phyloP scores from a whole-genome alignment of 441 rosid species.

The Rhodomyrtus psidioides region DNA sequence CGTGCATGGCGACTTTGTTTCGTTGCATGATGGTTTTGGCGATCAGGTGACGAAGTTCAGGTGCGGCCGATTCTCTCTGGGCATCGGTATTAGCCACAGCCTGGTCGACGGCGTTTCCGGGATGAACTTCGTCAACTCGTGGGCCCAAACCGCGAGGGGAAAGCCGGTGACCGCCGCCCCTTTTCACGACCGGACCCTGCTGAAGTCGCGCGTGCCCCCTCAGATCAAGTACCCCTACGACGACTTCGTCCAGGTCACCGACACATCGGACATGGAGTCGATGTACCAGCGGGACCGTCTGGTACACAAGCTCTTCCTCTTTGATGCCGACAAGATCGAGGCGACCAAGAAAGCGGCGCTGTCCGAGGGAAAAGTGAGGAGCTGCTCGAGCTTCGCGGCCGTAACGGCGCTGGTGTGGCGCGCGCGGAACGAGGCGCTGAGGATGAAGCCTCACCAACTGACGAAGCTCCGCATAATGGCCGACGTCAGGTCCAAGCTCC shows the following conservation, averaged over 20 bases:
- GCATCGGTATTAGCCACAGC: slow-evolving; percentile 15
- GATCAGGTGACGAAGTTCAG: slow-evolving; percentile 28
- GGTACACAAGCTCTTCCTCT: slow-evolving; percentile 7
- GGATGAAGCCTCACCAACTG: slow-evolving; percentile 14
- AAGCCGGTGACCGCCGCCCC: slow-evolving; percentile 4
- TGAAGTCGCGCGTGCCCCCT: slow-evolving; percentile 1
- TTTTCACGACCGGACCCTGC: slow-evolving; percentile 14
- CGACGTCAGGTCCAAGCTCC: slow-evolving; percentile 1
- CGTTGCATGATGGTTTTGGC: not conserved
- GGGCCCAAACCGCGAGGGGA: slow-evolving; percentile 20
- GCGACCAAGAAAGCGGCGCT: slow-evolving; percentile 12
- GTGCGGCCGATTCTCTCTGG: slow-evolving; percentile 21
- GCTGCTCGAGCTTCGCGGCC: slow-evolving; percentile 17
- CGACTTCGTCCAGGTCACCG: not conserved
- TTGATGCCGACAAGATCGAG: slow-evolving; percentile 1
- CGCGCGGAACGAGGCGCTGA: slow-evolving; percentile 9
- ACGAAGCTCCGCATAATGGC: slow-evolving; percentile 12
- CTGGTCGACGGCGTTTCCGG: slow-evolving; percentile 14
- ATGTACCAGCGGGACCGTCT: not conserved
- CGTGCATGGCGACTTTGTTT: not conserved
- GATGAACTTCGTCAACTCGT: slow-evolving; percentile 17
- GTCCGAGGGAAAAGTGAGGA: not conserved
- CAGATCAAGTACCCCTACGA: not conserved
- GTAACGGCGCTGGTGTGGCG: slow-evolving; percentile 18
- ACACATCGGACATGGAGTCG: not conserved